phyloP scores from a whole-genome alignment of 257 asterid species.

The Gardenia jasminoides region DNA sequence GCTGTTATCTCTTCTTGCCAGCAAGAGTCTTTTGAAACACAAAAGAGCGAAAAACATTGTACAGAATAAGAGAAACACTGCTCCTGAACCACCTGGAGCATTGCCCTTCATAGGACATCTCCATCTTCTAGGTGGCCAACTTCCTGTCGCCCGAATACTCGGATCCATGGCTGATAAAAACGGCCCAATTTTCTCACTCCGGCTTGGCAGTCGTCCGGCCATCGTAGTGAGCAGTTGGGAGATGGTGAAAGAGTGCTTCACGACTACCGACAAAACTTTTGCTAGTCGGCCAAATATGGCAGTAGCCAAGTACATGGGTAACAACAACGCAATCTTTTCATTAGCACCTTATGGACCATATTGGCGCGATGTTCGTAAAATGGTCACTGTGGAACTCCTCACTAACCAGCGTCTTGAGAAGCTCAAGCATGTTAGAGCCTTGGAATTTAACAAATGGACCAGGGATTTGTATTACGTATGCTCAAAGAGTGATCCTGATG shows the following conservation, averaged over 20 bases:
- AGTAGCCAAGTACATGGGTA: constrained; percentile 35
- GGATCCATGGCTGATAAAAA: constrained; percentile 55
- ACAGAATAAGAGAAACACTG: too few species aligned
- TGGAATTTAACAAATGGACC: constrained; percentile 32
- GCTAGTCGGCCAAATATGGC: constrained; percentile 45
- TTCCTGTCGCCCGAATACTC: constrained; percentile 38
- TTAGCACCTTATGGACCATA: constrained; percentile 54
- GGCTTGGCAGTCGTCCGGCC: constrained; percentile 42
- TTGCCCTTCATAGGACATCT: constrained; percentile 70
- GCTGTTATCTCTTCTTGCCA: too few species aligned
- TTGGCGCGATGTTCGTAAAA: constrained; percentile 54
- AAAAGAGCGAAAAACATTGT: too few species aligned
- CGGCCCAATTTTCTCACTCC: constrained; percentile 58
- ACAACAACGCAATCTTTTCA: constrained; percentile 33
- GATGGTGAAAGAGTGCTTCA: constrained; percentile 47
- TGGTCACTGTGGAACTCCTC: constrained; percentile 48
- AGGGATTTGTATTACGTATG: constrained; percentile 23
- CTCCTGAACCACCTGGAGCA: constrained; percentile 50
- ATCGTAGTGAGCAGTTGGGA: constrained; percentile 54
- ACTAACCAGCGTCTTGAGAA: constrained; percentile 39
- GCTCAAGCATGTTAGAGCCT: constrained; percentile 38
- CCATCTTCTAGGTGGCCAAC: constrained; percentile 37
- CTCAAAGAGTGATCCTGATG: not conserved
- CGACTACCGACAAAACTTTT: constrained; percentile 47
- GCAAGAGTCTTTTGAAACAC: too few species aligned